Conservation (phyloP, 2,329 filamentous ascomycete species). For the Drechslerella coelobrocha region DNA sequence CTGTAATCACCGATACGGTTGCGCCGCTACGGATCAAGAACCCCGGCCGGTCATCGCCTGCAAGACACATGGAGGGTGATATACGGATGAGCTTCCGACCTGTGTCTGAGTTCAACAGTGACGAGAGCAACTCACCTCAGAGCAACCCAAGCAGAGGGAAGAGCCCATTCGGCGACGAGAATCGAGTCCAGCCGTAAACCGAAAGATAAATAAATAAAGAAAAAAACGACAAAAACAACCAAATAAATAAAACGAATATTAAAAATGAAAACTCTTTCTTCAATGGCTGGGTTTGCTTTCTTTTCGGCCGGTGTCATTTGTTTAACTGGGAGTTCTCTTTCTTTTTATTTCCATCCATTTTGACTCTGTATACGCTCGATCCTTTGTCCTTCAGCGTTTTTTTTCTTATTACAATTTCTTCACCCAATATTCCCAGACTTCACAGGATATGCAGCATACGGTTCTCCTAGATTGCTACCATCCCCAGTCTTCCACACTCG, state of each 20-base stretch:
- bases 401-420: too few species aligned
- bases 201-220: constrained; percentile 20
- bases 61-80: constrained; percentile 46
- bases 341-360: constrained; percentile 15
- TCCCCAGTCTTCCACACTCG: too few species aligned
- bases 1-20: constrained; percentile 28
- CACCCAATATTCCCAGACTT: too few species aligned
- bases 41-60: constrained; percentile 30
- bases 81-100: constrained; percentile 49
- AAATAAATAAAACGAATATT: neutral
- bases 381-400: constrained; percentile 22
- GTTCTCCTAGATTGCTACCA: too few species aligned
- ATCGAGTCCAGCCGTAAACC: constrained; percentile 19
- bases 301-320: constrained; percentile 41
- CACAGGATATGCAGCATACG: too few species aligned
- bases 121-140: constrained; percentile 1
- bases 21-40: constrained; percentile 31
- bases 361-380: neutral
- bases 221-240: constrained; percentile 20
- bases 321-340: constrained; percentile 32
- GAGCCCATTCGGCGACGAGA: constrained; percentile 47
- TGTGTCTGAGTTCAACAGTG: constrained; percentile 31
- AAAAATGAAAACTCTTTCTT: neutral
- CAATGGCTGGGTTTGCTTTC: neutral
- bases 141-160: constrained; percentile 30